Percentiles rank a stretch among this genome's conserved stretches.
Evolutionary conservation across 2,329 filamentous ascomycete genomes (phyloP).

Genomic region (Alternaria atra): DNA sequence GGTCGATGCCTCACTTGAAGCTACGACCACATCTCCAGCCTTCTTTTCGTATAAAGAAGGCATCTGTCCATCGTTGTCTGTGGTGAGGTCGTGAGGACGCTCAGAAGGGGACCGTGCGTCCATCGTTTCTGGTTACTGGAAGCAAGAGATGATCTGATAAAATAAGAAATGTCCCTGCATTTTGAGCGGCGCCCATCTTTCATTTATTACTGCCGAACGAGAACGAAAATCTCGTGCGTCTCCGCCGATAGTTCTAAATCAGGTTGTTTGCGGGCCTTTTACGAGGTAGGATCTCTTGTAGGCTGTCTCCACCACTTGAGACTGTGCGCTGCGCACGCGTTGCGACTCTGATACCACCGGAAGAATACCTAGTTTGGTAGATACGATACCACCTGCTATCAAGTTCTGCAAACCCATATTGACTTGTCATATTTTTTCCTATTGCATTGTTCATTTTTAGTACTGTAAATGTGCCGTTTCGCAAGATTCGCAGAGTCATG

Average conservation of each 20-base stretch:
- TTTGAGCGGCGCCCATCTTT: neutral
- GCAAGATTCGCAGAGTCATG: neutral
- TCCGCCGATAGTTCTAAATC: neutral
- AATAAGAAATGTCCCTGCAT: neutral
- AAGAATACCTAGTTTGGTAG: neutral
- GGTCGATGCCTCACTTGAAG: slow-evolving; percentile 17
- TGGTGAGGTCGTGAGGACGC: neutral
- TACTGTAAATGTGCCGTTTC: neutral
- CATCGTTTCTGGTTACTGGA: neutral
- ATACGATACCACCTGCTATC: neutral
- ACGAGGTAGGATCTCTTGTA: neutral
- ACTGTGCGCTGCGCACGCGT: slow-evolving; percentile 1
- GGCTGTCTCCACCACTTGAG: neutral
- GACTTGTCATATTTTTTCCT: neutral
- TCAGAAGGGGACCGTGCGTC: neutral
- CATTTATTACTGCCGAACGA: slow-evolving; percentile 2
- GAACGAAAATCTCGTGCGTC: neutral
- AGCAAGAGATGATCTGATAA: slow-evolving; percentile 1
- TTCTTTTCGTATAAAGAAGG: neutral
- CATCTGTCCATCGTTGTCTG: neutral
- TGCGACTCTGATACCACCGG: neutral
- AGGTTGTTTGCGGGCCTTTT: neutral
- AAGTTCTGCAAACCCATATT: neutral
- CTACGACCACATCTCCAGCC: slow-evolving; percentile 4
- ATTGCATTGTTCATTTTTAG: accelerated